Conservation (phyloP, 2,329 filamentous ascomycete species). For the Fusarium decemcellulare region DNA sequence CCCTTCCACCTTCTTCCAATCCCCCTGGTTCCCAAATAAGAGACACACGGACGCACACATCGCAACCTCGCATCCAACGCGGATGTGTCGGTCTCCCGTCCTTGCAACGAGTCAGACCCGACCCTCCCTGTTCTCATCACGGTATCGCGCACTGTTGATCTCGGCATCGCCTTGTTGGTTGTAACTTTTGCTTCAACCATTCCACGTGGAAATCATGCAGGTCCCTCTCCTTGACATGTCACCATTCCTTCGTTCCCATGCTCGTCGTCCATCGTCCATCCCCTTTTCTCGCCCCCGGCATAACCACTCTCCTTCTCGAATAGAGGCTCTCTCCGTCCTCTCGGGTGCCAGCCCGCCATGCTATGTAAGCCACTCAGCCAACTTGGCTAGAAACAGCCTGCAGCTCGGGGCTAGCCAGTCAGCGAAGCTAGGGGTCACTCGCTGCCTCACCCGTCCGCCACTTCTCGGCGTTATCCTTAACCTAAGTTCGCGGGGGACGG, state of each 20-base stretch:
- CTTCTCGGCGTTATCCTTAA: constrained; percentile 7
- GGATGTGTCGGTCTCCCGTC: constrained; percentile 10
- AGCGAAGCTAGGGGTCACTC: neutral
- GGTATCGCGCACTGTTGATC: constrained; percentile 27
- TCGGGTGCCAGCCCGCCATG: constrained; percentile 7
- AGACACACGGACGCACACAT: constrained; percentile 33
- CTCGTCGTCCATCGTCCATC: constrained; percentile 11
- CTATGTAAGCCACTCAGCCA: constrained; percentile 8
- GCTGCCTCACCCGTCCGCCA: neutral
- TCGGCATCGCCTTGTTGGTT: constrained; percentile 14
- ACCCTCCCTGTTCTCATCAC: constrained; percentile 19
- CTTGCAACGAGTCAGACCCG: neutral
- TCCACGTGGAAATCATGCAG: constrained; percentile 46
- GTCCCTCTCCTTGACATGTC: constrained; percentile 40
- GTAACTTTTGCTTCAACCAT: constrained; percentile 6
- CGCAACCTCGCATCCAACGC: neutral
- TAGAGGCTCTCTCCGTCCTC: constrained; percentile 8
- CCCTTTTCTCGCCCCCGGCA: constrained; percentile 19
- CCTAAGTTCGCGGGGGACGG: constrained; percentile 10
- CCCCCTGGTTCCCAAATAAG: constrained; percentile 22
- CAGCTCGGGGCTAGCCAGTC: constrained; percentile 10
- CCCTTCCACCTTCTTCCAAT: neutral
- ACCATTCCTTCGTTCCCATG: constrained; percentile 19
- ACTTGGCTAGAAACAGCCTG: neutral
- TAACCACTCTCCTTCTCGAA: constrained; percentile 4